phyloP scores from a whole-genome alignment of 495 filamentous ascomycete species.

The Niebla homalea region DNA sequence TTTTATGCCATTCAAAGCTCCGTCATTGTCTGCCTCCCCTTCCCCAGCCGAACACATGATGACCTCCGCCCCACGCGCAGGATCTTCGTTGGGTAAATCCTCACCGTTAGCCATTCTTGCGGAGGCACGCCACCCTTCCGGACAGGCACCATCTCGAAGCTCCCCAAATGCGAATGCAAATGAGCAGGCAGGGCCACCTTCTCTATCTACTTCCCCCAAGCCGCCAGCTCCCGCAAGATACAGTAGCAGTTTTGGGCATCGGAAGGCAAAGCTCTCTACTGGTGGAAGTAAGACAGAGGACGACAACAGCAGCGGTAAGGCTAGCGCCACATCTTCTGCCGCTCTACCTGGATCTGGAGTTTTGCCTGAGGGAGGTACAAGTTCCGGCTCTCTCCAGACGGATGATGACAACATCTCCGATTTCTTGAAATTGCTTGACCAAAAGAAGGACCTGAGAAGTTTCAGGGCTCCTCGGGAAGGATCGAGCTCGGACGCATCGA shows the following conservation, averaged over 20 bases:
- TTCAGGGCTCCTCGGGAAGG: constrained; percentile 38
- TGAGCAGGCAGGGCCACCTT: constrained; percentile 39
- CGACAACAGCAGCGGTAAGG: constrained; percentile 72
- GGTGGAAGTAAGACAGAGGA: constrained; percentile 67
- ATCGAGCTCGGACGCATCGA: constrained; percentile 41
- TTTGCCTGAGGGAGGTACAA: constrained; percentile 60
- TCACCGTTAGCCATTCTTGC: constrained; percentile 40
- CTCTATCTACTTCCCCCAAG: constrained; percentile 58
- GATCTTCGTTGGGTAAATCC: constrained; percentile 35
- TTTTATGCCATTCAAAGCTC: constrained; percentile 91
- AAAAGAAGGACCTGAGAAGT: constrained; percentile 63
- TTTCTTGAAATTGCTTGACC: constrained; percentile 76
- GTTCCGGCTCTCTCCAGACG: constrained; percentile 65
- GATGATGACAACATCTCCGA: constrained; percentile 89
- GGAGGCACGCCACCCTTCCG: constrained; percentile 55
- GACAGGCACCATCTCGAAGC: constrained; percentile 49
- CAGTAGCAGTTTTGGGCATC: constrained; percentile 79
- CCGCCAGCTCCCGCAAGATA: constrained; percentile 57
- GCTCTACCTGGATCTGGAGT: constrained; percentile 78
- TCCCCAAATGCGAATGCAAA: constrained; percentile 35
- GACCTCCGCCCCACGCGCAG: constrained; percentile 45
- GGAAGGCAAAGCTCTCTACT: constrained; percentile 61
- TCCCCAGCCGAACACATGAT: constrained; percentile 39
- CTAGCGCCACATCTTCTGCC: constrained; percentile 66
- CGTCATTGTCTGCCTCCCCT: constrained; percentile 85